Percentiles rank a stretch among this genome's conserved stretches.
phyloP scores from a whole-genome alignment of 139 green algal genomes.

The Chlamydomonas incerta region DNA sequence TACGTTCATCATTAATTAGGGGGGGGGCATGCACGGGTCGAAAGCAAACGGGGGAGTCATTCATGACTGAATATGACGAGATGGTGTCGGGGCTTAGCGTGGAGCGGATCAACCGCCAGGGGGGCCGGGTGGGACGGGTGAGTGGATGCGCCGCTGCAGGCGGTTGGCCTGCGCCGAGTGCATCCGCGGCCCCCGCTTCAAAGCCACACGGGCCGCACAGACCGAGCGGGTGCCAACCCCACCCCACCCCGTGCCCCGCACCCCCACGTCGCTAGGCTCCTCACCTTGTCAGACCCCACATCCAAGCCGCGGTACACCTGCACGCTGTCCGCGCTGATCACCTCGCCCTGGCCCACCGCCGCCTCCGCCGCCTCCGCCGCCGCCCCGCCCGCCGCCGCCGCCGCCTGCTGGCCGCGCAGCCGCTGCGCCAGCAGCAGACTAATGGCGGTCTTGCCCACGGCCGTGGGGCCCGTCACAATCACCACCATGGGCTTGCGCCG shows the following conservation, averaged over 20 bases:
- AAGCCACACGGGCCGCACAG: too few species aligned
- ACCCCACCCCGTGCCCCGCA: not conserved
- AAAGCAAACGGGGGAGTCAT: too few species aligned
- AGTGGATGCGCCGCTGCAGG: too few species aligned
- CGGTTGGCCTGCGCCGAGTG: too few species aligned
- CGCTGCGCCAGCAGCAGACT: slow-evolving; percentile 82
- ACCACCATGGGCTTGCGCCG: slow-evolving; percentile 71
- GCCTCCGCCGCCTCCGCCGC: not conserved
- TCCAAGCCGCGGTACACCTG: slow-evolving; percentile 94
- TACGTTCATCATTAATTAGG: too few species aligned
- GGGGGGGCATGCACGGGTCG: too few species aligned
- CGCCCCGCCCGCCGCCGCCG: not conserved
- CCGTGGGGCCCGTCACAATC: slow-evolving; percentile 93
- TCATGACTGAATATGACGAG: too few species aligned
- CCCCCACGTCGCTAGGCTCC: not conserved
- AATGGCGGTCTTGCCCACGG: slow-evolving; percentile 91
- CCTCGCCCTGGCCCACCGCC: slow-evolving; percentile 73
- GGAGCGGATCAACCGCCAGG: too few species aligned
- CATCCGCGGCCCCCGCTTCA: too few species aligned
- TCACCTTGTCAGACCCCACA: slow-evolving; percentile 92
- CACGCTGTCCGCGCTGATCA: slow-evolving; percentile 96
- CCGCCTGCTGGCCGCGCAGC: slow-evolving; percentile 48
- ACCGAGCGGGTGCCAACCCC: too few species aligned
- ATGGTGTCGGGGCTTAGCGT: too few species aligned
- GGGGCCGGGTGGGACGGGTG: too few species aligned